These are phyloP conservation scores for Talaromyces sp. DNA, from an alignment of 2,329 filamentous ascomycete genomes.

Conservation along the genomic window DNA sequence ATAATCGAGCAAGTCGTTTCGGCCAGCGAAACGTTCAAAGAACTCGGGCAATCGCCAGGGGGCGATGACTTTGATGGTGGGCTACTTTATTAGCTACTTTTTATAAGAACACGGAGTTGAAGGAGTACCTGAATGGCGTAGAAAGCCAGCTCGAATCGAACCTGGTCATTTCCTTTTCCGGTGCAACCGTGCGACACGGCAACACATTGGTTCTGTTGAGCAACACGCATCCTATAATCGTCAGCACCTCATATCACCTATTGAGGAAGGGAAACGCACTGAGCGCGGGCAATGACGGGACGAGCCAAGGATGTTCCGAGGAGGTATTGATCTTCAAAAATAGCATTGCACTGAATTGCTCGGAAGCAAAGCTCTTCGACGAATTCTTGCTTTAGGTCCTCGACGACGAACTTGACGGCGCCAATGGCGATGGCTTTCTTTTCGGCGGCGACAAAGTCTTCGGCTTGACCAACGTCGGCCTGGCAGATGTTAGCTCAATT, in stretches of 20 bases:
- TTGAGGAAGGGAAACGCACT: conserved; percentile 19
- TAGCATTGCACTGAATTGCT: conserved; percentile 66
- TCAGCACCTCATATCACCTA: background rate
- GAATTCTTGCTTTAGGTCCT: conserved; percentile 69
- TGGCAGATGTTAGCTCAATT: background rate
- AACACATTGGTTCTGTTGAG: conserved; percentile 43
- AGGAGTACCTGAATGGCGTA: conserved; percentile 40
- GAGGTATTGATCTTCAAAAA: conserved; percentile 60
- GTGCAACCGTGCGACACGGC: conserved; percentile 46
- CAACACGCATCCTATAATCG: conserved; percentile 27
- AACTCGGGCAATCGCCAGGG: conserved; percentile 50
- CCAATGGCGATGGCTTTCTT: conserved; percentile 69
- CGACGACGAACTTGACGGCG: conserved; percentile 61
- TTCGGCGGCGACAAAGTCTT: conserved; percentile 70
- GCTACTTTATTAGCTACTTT: conserved; percentile 21
- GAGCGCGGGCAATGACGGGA: conserved; percentile 48
- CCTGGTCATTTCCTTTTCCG: conserved; percentile 49
- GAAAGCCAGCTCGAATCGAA: conserved; percentile 51
- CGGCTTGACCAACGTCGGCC: conserved; percentile 63
- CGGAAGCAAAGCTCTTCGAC: conserved; percentile 77
- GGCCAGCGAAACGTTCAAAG: conserved; percentile 48
- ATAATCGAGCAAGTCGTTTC: conserved; percentile 49
- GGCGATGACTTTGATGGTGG: conserved; percentile 48
- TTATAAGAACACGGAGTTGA: too few species aligned
- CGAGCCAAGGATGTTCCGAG: conserved; percentile 41